A percentile compares a stretch with the other conserved stretches of the same genome.
Evolutionary conservation across 371 early-diverging fungal species (phyloP).

Genomic region (Mortierella sp.): DNA sequence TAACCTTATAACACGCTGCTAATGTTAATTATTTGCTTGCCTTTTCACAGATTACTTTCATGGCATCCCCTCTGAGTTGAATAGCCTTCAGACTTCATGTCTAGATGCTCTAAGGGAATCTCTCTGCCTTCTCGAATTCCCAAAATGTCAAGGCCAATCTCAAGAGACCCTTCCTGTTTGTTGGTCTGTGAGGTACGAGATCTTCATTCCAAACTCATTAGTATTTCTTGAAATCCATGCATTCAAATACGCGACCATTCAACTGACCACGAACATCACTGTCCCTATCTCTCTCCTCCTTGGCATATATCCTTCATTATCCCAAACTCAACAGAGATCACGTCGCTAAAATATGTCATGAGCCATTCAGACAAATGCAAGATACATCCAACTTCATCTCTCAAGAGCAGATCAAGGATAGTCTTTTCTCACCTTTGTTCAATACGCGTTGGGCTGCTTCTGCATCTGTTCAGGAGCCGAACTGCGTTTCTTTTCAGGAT

Average conservation of each 20-base stretch:
- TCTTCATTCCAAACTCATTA: background rate
- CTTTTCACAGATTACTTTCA: constrained; percentile 8
- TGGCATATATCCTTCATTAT: background rate
- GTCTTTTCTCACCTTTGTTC: constrained; percentile 12
- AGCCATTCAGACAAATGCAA: constrained; percentile 5
- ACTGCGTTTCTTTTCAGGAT: constrained; percentile 39
- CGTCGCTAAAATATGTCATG: constrained; percentile 20
- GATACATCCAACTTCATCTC: constrained; percentile 4
- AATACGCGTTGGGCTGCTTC: constrained; percentile 32
- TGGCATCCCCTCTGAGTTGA: constrained; percentile 7
- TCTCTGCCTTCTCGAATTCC: constrained; percentile 42
- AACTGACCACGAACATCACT: background rate
- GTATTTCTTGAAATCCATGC: background rate
- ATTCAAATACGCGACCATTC: too few species aligned
- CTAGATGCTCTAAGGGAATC: constrained; percentile 28
- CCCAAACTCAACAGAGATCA: constrained; percentile 17
- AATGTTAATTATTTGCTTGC: background rate
- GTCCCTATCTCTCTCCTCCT: background rate
- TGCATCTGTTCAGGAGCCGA: constrained; percentile 23
- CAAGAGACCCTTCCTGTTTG: constrained; percentile 28
- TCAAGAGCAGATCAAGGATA: constrained; percentile 14
- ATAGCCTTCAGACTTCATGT: constrained; percentile 14
- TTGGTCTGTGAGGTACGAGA: constrained; percentile 43
- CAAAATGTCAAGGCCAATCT: constrained; percentile 26
- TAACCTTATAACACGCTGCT: background rate